phyloP scores from a whole-genome alignment of 2,329 filamentous ascomycete genomes.

The Ceratocystis diversiconidia region DNA sequence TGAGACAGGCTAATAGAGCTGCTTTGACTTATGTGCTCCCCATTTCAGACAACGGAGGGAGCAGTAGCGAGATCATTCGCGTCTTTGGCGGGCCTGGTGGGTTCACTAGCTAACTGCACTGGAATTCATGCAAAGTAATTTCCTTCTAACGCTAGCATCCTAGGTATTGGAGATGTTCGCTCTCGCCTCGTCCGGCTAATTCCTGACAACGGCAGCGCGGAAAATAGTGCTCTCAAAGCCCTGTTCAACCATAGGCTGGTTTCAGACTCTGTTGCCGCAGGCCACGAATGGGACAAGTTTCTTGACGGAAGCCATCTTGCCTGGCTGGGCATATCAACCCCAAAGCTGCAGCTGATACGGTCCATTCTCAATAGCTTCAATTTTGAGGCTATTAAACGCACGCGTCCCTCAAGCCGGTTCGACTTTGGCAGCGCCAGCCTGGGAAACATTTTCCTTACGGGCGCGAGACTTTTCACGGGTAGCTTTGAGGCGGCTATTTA shows the following conservation, averaged over 20 bases:
- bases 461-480: constrained; percentile 78
- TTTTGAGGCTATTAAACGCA: constrained; percentile 63
- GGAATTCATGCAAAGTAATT: background rate
- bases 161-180: constrained; percentile 42
- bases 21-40: constrained; percentile 76
- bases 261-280: constrained; percentile 41
- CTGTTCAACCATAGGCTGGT: constrained; percentile 82
- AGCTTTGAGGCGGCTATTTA: constrained; percentile 90
- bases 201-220: constrained; percentile 46
- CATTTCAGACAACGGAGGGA: constrained; percentile 91
- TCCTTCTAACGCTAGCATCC: constrained; percentile 3
- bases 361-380: constrained; percentile 65
- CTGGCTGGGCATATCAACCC: constrained; percentile 56
- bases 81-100: constrained; percentile 86
- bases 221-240: constrained; percentile 60
- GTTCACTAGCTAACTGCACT: constrained; percentile 17
- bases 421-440: constrained; percentile 65
- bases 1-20: constrained; percentile 50
- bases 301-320: constrained; percentile 67
- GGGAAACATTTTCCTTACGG: constrained; percentile 69
- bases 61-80: constrained; percentile 81
- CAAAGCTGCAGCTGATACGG: constrained; percentile 63
- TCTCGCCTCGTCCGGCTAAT: constrained; percentile 76
- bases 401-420: constrained; percentile 57
- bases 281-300: constrained; percentile 74